Evolutionary conservation across 345 rosid genomes (phyloP), one percentile per base, ranked within the genome.

Genomic region (Reutealis trisperma): DNA sequence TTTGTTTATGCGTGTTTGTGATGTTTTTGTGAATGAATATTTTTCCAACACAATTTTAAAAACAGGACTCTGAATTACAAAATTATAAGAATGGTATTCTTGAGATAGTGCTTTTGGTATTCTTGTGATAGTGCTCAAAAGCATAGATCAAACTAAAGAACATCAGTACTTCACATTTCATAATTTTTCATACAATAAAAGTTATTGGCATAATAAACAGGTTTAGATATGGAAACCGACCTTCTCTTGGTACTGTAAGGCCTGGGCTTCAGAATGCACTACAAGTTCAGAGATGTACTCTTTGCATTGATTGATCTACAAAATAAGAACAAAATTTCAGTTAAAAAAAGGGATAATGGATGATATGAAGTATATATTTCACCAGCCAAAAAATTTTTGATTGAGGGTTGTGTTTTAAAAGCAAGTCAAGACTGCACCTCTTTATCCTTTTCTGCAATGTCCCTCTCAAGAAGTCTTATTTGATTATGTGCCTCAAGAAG

Each of bases 241-340:
- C 99, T 95, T 93, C 75, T 90, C 90, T 84, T 90, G 98, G 84
- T 81, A 95, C 63, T 87, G 88, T 67, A 86, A 86, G 79, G 99
- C 88, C 83, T 95, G 99, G 75, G 98, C 98, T 83, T 95, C 99
- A 57, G 92, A 92, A 84, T 95, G 99, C 81, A 95, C 70, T 63
- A 88, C 80, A 78, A 95, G 83, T 79, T 95, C 97, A 0, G 95
- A 90, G 75, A 90, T 87, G 86, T 89, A 89, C 71, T 89, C 91
- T 85, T 89, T 93, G 85, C 83, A 88, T 78, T 83, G 91, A 78
- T 86, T 89, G 79, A 93, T 83, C 99, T 95, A 72, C 75, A 81
- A 77, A 69, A 70, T 70, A 79, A 67, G 55, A 63, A 79, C 44
- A 86, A 75, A 80, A 24, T 12, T 57, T 52, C 64, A 13, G 60